These are phyloP conservation scores for Colletotrichum sp. DNA, from an alignment of 2,329 filamentous ascomycete species.

Conservation along the genomic window DNA sequence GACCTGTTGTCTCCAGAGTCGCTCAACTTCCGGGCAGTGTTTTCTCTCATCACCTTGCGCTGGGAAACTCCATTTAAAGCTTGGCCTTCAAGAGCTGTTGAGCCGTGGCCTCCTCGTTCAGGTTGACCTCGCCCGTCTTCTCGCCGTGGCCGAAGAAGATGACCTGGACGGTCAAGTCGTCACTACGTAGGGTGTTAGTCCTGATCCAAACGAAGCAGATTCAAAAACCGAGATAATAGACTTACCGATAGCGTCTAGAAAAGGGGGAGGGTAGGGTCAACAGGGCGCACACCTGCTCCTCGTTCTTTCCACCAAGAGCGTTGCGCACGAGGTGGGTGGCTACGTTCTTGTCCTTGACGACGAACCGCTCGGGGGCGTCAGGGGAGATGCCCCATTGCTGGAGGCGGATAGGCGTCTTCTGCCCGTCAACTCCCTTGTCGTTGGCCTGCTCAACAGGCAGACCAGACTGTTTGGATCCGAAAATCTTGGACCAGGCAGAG, in stretches of 20 bases:
- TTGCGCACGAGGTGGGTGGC: slow-evolving; percentile 96
- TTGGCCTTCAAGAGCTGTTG: slow-evolving; percentile 42
- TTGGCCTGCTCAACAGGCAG: slow-evolving; percentile 79
- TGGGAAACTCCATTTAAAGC: slow-evolving; percentile 29
- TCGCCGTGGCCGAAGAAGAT: slow-evolving; percentile 94
- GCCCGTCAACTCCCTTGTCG: slow-evolving; percentile 63
- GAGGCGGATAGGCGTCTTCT: slow-evolving; percentile 86
- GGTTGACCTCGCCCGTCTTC: slow-evolving; percentile 76
- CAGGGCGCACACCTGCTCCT: slow-evolving; percentile 91
- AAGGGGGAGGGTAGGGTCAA: slow-evolving; percentile 92
- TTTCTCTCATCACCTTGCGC: background rate
- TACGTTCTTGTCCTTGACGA: slow-evolving; percentile 93
- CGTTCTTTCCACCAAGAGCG: slow-evolving; percentile 89
- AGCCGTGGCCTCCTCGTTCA: slow-evolving; percentile 89
- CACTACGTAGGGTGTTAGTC: slow-evolving; percentile 54
- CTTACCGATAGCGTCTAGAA: slow-evolving; percentile 84
- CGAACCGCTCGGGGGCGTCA: slow-evolving; percentile 79
- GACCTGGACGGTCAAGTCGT: slow-evolving; percentile 96
- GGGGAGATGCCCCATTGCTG: slow-evolving; percentile 88
- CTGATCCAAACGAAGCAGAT: background rate
- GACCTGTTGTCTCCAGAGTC: background rate
- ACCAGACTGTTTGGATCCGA: slow-evolving; percentile 55
- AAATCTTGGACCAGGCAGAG: slow-evolving; percentile 69
- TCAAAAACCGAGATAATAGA: background rate
- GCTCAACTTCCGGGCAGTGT: background rate